Conservation (phyloP, 1,139 yeast species). For the Kodamaea plutei region DNA sequence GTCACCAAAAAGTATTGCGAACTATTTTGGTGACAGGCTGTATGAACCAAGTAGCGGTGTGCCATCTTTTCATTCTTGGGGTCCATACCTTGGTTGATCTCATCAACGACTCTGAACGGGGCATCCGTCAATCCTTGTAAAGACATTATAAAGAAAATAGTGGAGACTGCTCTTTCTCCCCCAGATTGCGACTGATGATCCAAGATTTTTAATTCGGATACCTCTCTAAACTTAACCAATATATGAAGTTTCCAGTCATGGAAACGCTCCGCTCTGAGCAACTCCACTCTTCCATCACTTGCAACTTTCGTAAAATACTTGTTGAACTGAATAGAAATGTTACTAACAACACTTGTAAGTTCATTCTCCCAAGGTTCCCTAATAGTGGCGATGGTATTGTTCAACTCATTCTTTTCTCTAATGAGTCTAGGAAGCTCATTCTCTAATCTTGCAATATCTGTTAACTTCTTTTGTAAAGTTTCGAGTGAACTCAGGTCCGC, state of each 20-base stretch:
- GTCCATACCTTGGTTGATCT: constrained; percentile 99
- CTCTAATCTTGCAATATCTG: constrained; percentile 28
- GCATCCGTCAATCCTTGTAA: constrained; percentile 87
- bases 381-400: constrained; percentile 36
- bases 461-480: constrained; percentile 26
- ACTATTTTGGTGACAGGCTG: constrained; percentile 63
- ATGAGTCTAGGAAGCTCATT: constrained; percentile 32
- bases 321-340: constrained; percentile 61
- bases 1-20: constrained; percentile 88
- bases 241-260: constrained; percentile 83
- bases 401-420: constrained; percentile 22
- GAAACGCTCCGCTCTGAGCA: constrained; percentile 52
- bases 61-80: constrained; percentile 86
- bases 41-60: constrained; percentile 79
- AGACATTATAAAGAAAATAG: constrained; percentile 86
- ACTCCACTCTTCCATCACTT: constrained; percentile 74
- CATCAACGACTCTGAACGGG: constrained; percentile 95
- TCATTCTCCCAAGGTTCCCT: constrained; percentile 55
- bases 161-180: constrained; percentile 95
- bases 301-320: constrained; percentile 70
- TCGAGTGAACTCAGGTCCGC: constrained; percentile 39
- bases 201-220: constrained; percentile 61
- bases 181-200: constrained; percentile 93
- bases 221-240: constrained; percentile 79
- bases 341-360: constrained; percentile 44